phyloP scores from a whole-genome alignment of 192 early-diverging fungal genomes.

The Bifiguratus adelaidae region DNA sequence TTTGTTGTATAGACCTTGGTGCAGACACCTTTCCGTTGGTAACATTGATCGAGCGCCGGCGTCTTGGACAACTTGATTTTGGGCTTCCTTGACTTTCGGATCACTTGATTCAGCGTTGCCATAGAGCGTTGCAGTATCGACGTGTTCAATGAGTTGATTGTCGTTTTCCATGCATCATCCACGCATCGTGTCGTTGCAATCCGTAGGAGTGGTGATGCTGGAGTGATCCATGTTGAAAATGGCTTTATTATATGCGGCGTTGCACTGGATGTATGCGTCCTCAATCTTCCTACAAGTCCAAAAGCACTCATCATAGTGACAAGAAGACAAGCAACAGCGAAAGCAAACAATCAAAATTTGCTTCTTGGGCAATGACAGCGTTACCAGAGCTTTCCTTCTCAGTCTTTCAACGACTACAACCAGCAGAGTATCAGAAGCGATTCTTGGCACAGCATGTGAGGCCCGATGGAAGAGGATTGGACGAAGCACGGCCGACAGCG shows the following conservation, averaged over 20 bases:
- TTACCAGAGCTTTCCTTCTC: constrained; percentile 24
- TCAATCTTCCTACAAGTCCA: too few relatives aligned
- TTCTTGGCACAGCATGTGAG: constrained; percentile 71
- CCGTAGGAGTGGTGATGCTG: too few relatives aligned
- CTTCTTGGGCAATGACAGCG: too few relatives aligned
- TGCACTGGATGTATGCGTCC: too few relatives aligned
- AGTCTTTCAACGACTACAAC: constrained; percentile 82
- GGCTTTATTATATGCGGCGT: too few relatives aligned
- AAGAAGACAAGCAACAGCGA: too few relatives aligned
- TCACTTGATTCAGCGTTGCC: constrained; percentile 92
- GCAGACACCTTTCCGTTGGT: constrained; percentile 90
- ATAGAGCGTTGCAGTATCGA: too few relatives aligned
- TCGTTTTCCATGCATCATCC: too few relatives aligned
- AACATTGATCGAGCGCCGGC: constrained; percentile 77
- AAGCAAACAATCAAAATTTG: too few relatives aligned
- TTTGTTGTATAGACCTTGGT: constrained; percentile 92
- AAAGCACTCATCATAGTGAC: too few relatives aligned
- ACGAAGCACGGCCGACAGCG: constrained; percentile 53
- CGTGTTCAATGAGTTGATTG: background rate
- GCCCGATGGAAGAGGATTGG: constrained; percentile 71
- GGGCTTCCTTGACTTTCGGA: constrained; percentile 70
- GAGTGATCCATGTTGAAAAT: too few relatives aligned
- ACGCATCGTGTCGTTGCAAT: too few relatives aligned
- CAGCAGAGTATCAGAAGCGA: constrained; percentile 73
- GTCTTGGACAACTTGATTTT: constrained; percentile 53